Evolutionary conservation across 768 basidiomycete species (phyloP).

Genomic region (Tubosaeta sp.): DNA sequence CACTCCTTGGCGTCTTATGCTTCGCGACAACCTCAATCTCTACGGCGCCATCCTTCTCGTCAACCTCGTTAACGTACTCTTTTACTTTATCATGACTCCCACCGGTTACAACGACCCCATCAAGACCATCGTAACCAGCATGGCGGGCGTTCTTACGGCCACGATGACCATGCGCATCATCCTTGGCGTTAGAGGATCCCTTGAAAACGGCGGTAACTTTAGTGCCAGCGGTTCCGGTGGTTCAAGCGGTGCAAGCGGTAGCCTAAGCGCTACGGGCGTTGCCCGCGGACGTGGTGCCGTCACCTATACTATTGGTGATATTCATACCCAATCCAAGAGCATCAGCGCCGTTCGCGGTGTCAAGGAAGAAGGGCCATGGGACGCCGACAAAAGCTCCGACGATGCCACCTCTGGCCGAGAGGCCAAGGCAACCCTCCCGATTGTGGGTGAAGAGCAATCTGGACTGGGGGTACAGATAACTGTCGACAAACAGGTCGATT

Average conservation of each 20-base stretch:
- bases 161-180: slow-evolving; percentile 88
- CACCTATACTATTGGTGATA: slow-evolving; percentile 45
- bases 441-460: slow-evolving; percentile 28
- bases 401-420: slow-evolving; percentile 31
- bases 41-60: slow-evolving; percentile 78
- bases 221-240: slow-evolving; percentile 45
- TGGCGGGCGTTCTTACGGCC: slow-evolving; percentile 83
- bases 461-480: slow-evolving; percentile 54
- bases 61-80: slow-evolving; percentile 79
- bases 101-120: slow-evolving; percentile 60
- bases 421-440: slow-evolving; percentile 34
- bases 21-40: slow-evolving; percentile 83
- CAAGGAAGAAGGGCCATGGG: slow-evolving; percentile 39
- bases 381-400: slow-evolving; percentile 39
- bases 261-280: slow-evolving; percentile 23
- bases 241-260: slow-evolving; percentile 48
- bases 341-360: slow-evolving; percentile 37
- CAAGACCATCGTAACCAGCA: slow-evolving; percentile 79
- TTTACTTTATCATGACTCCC: slow-evolving; percentile 81
- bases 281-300: slow-evolving; percentile 25
- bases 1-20: slow-evolving; percentile 80
- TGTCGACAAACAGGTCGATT: slow-evolving; percentile 53
- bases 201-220: slow-evolving; percentile 68
- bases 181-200: slow-evolving; percentile 74
- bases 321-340: slow-evolving; percentile 48